Evolutionary conservation across 345 rosid species (phyloP).

Genomic region (Rhodamnia rubescens): DNA sequence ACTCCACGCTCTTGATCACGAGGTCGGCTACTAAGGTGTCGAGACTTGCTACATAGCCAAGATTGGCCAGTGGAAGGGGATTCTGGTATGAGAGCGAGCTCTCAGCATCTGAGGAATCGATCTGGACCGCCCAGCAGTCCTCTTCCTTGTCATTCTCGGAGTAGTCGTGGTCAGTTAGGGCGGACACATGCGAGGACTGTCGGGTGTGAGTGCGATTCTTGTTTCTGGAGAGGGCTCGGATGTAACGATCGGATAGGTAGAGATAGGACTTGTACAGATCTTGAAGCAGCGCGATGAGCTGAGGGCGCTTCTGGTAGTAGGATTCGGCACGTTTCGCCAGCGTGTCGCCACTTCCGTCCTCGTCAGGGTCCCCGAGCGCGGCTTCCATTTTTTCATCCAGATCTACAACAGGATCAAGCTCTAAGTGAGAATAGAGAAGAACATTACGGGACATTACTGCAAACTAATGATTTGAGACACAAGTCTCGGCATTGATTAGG

Average conservation of each 20-base stretch:
- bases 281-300: slow-evolving; percentile 39
- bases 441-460: no score
- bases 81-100: slow-evolving; percentile 38
- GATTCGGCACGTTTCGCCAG: slow-evolving; percentile 63
- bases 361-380: slow-evolving; percentile 9
- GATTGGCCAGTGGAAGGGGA: neutral
- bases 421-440: neutral
- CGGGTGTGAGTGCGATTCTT: neutral
- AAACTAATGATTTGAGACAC: neutral
- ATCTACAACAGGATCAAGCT: slow-evolving; percentile 17
- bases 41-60: neutral
- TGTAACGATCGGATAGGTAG: slow-evolving; percentile 30
- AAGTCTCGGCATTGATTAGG: neutral
- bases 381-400: slow-evolving; percentile 40
- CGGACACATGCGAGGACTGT: neutral
- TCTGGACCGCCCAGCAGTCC: slow-evolving; percentile 1
- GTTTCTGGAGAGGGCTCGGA: slow-evolving; percentile 5
- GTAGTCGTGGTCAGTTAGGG: neutral
- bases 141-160: slow-evolving; percentile 2
- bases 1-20: slow-evolving; percentile 44
- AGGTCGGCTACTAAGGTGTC: slow-evolving; percentile 35
- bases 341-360: slow-evolving; percentile 32
- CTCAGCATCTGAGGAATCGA: slow-evolving; percentile 27
- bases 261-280: slow-evolving; percentile 55
- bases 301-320: slow-evolving; percentile 60